Base-by-base conservation (phyloP, 306 rosid species). In the Arachis hypogaea region DNA sequence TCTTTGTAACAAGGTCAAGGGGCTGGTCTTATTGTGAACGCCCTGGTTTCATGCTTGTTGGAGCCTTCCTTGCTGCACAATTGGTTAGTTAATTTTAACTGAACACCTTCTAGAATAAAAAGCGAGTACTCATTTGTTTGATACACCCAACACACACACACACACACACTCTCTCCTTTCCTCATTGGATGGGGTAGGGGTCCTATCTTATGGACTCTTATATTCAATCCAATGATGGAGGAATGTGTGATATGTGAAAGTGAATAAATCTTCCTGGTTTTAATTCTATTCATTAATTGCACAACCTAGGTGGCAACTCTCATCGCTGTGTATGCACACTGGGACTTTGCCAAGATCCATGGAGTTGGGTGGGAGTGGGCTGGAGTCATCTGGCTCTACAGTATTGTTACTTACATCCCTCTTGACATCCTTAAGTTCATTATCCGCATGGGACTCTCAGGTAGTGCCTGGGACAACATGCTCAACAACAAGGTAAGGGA, bases 351-450 rank as follows among this genome's bases (percentile, higher is more conserved):
- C 8, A 81, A 79, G 78, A 86, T 89, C 78, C 7, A 77, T 0
- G 97, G 97, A 67, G 14, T 92, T 59, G 97, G 96, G 0, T 92
- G 97, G 97, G 65, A 71, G 56, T 92, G 97, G 97, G 93, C 96
- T n/a, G 97, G 93, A 63, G 89, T 29, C 11, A 92, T 92, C 59
- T 92, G 97, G 97, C 1, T 88, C 68, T 92, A 54, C 81, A 92
- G 91, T 51, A 2, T 92, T 50, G 4, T 92, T 29, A 92, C 96
- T 9, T 92, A 92, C 64, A 47, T 92, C 80, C 97, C 97, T 61
- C 96, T 92, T 7, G 97, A 92, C 58, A 46, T 89, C 62, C 87
- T 92, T 73, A 92, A 89, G 84, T 92, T 92, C 57, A 6, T 74
- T 5, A 92, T 86, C 46, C 93, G 93, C 14, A 82, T 76, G 41